Percentiles rank a stretch among this genome's conserved stretches.
These are phyloP conservation scores for Rubia occidens DNA, from an alignment of 305 asterid species.

Conservation along the genomic window DNA sequence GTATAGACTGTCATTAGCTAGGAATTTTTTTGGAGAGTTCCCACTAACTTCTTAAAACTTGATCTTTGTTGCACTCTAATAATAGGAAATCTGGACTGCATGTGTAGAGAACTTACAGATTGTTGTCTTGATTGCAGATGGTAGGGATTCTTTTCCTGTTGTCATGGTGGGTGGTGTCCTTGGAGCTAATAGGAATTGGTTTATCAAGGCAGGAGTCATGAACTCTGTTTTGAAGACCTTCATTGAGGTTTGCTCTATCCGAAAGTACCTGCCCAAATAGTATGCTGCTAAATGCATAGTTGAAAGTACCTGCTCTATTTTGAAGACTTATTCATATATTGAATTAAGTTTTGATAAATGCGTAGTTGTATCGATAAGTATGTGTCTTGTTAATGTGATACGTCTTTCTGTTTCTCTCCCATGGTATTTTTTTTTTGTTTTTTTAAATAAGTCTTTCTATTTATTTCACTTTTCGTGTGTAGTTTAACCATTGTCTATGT, in stretches of 20 bases:
- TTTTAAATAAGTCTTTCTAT: no score
- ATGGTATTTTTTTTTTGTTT: no score
- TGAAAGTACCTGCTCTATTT: no score
- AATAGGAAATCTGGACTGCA: background rate
- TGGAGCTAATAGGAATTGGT: conserved; percentile 74
- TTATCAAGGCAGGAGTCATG: conserved; percentile 64
- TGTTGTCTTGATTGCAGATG: conserved; percentile 43
- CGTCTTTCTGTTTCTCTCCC: no score
- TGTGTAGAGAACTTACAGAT: background rate
- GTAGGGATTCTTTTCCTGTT: conserved; percentile 64
- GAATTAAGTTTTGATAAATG: no score
- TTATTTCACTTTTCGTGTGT: no score
- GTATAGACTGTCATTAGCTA: conserved; percentile 63
- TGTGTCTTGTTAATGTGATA: no score
- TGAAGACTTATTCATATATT: no score
- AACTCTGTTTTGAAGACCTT: conserved; percentile 54
- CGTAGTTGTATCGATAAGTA: no score
- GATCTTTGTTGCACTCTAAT: background rate
- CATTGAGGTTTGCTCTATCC: conserved; percentile 61
- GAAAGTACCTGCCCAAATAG: conserved; percentile 26
- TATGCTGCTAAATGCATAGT: no score
- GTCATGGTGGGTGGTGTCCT: conserved; percentile 96
- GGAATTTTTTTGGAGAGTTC: conserved; percentile 22
- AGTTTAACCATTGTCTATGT: no score
- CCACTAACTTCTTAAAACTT: background rate